Base-by-base conservation (phyloP, 257 asterid genomes). In the Anisodus tanguticus region DNA sequence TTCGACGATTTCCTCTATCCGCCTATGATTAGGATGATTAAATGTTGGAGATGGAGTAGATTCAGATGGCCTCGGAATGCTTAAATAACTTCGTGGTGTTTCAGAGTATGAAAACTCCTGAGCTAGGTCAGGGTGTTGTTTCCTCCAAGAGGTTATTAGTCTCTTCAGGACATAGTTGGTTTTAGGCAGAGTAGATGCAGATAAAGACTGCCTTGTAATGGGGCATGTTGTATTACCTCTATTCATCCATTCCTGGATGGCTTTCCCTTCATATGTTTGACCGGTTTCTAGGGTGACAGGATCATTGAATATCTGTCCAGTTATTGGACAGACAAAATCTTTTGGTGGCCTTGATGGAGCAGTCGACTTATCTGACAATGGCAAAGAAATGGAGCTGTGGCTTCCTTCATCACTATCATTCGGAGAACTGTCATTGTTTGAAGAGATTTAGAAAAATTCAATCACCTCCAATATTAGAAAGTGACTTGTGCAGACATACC, bases 201-300 rank as follows among this genome's bases (percentile, higher is more conserved):
- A 90, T n/a, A 94, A 91, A 79, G 97, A 94, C 81, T 94, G 98
- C 67, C 97, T 81, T 9, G 98, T 92, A 81, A 94, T 93, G 15
- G 98, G 98, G 62, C 98, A 94, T 49, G 97, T 90, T 71, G 96
- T 92, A 37, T 92, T 94, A 78, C 97, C 98, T 90, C 98, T 87
- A 13, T 90, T 87, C 91, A 93, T 93, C 98, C 97, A 94, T 87
- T 94, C 98, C 87, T 94, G 94, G 86, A 94, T 94, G 82, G 97
- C 97, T 89, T 88, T 94, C 79, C 97, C 88, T 90, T 94, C 98
- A 78, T 93, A 94, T 22, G 97, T 93, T 85, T 94, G 98, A 62
- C 98, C 98, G 10, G 98, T 92, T 87, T 94, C 98, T 11, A 94
- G 95, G 11, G 97, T 94, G 78, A 94, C 97, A 0, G 98, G 98